A percentile compares a stretch with the other conserved stretches of the same genome.
These are phyloP conservation scores for Afroboletus lepidellus DNA, from an alignment of 1,284 basidiomycete genomes.

Conservation along the genomic window DNA sequence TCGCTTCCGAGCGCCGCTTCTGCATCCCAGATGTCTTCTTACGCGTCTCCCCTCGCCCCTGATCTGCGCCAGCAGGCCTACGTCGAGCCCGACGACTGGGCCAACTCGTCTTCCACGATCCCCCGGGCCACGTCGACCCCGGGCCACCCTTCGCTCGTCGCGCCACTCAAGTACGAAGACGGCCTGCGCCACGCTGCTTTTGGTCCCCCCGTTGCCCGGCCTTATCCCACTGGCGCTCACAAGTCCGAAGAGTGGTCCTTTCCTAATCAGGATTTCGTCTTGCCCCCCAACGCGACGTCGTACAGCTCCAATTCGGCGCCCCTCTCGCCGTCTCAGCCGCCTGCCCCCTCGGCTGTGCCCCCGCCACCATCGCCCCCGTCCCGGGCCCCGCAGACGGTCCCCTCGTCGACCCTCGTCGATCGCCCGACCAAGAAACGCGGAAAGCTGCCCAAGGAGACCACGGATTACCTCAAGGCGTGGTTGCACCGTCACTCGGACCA, in stretches of 20 bases:
- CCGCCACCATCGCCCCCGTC: constrained; percentile 42
- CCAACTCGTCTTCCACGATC: constrained; percentile 39
- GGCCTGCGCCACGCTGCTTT: constrained; percentile 61
- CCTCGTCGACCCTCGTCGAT: constrained; percentile 62
- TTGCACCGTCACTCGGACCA: constrained; percentile 85
- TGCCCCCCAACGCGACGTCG: constrained; percentile 28
- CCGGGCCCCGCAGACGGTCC: constrained; percentile 50
- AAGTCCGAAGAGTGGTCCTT: constrained; percentile 45
- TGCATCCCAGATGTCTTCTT: constrained; percentile 49
- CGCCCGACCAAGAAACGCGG: constrained; percentile 77
- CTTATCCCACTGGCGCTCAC: constrained; percentile 22
- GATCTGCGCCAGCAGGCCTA: constrained; percentile 38
- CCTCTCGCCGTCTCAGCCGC: constrained; percentile 27
- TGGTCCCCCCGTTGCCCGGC: constrained; percentile 50
- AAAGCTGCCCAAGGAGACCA: constrained; percentile 87
- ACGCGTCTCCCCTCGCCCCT: constrained; percentile 45
- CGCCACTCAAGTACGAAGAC: constrained; percentile 63
- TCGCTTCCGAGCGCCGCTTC: constrained; percentile 48
- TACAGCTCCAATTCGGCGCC: constrained; percentile 25
- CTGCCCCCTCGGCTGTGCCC: constrained; percentile 38
- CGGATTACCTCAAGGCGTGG: constrained; percentile 89
- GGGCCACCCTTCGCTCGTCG: constrained; percentile 30
- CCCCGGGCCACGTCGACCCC: constrained; percentile 58
- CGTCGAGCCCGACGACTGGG: constrained; percentile 31
- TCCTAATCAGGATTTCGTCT: constrained; percentile 33